phyloP scores from a whole-genome alignment of 2,329 filamentous ascomycete genomes.

The Fusarium nygamai region DNA sequence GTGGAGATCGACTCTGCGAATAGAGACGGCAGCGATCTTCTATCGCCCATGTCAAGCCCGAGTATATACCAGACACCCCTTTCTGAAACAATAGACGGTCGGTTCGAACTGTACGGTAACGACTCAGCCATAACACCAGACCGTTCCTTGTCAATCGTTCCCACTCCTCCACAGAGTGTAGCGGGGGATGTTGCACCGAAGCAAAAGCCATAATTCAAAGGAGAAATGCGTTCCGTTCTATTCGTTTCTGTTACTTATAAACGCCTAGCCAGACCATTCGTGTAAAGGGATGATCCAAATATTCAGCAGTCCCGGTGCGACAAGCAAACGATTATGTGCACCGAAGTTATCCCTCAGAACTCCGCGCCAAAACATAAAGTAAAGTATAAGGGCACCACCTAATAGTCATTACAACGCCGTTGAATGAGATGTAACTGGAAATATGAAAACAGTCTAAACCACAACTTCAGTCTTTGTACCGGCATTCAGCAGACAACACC shows the following conservation, averaged over 20 bases:
- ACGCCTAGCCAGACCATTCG: constrained; percentile 44
- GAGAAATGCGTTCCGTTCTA: constrained; percentile 16
- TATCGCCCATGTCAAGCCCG: constrained; percentile 35
- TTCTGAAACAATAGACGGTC: constrained; percentile 45
- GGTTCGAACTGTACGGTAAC: constrained; percentile 58
- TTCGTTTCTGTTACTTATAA: constrained; percentile 39
- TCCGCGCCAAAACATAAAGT: constrained; percentile 34
- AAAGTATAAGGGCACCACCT: constrained; percentile 21
- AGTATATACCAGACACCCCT: constrained; percentile 35
- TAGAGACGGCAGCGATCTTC: constrained; percentile 19
- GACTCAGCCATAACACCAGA: constrained; percentile 30
- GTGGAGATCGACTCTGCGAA: constrained; percentile 63
- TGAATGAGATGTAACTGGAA: not conserved
- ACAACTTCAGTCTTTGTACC: not conserved
- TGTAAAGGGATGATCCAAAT: constrained; percentile 39
- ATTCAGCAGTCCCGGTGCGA: constrained; percentile 31
- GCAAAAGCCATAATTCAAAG: constrained; percentile 11
- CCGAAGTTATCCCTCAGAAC: constrained; percentile 37
- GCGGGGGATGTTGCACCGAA: constrained; percentile 10
- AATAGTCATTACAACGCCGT: constrained; percentile 31
- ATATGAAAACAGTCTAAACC: not conserved
- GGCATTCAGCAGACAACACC: constrained; percentile 60
- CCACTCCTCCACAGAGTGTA: constrained; percentile 39
- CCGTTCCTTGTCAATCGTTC: constrained; percentile 37
- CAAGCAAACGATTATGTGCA: constrained; percentile 30